Conservation (phyloP, 257 asterid species). For the Solanum neorickii region DNA sequence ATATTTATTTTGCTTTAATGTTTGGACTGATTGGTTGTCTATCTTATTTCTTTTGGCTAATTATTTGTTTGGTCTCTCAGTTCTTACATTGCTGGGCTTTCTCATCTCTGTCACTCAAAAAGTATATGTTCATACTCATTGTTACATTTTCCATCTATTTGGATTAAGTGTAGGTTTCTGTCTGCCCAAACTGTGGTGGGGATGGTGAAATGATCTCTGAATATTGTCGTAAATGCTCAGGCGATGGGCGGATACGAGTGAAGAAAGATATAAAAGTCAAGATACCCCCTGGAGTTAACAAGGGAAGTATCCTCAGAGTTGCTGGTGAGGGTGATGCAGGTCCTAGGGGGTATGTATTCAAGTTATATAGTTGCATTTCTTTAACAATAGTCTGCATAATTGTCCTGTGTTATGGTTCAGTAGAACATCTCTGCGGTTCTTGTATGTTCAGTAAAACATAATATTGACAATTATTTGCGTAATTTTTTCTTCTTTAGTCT, state of each 20-base stretch:
- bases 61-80: not conserved
- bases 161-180: constrained; percentile 49
- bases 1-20: not conserved
- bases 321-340: constrained; percentile 99
- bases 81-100: not conserved
- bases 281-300: constrained; percentile 98
- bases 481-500: not conserved
- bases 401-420: not conserved
- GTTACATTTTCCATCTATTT: not conserved
- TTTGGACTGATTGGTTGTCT: not conserved
- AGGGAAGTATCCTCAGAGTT: constrained; percentile 96
- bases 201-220: constrained; percentile 94
- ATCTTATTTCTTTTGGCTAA: not conserved
- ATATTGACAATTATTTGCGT: not conserved
- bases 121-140: not conserved
- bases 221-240: constrained; percentile 92
- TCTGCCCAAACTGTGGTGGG: constrained; percentile 98
- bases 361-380: not conserved
- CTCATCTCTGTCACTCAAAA: not conserved
- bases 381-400: not conserved
- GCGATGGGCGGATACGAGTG: constrained; percentile 77
- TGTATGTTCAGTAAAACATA: not conserved
- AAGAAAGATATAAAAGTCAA: constrained; percentile 88
- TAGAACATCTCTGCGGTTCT: not conserved
- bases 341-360: constrained; percentile 65